Base-by-base conservation (phyloP, 2,329 filamentous ascomycete genomes). In the Juglanconis sp. region DNA sequence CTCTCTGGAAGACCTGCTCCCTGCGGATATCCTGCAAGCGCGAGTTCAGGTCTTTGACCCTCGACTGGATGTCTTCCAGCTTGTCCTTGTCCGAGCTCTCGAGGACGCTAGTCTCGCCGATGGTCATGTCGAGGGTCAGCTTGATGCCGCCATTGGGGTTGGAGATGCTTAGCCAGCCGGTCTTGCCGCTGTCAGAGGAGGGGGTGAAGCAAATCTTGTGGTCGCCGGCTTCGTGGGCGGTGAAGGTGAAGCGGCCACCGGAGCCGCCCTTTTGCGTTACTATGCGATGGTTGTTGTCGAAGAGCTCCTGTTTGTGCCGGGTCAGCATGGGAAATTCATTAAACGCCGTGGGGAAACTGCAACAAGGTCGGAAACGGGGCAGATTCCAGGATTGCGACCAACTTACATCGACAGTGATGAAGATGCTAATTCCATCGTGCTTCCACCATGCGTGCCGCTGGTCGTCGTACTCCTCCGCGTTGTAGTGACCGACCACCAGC, bases 271-370 rank as follows among this genome's bases (percentile, higher is more conserved):
- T 88, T 77, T 96, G 92, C 66, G 88, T 91, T 65, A 98, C 91
- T 64, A 99, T 90, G 65, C 93, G 92, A 84, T 99, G 95, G 81
- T 98, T 89, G 76, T 96, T 94, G 83, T 98, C 93, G 77, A 99
- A 99, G 70, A 89, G 85, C 81, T 99, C 95, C 85, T 89, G 63
- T 59, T 44, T 52, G 11, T 10, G 34, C n/a, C 49, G 46, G n/a
- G n/a, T 60, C 53, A 62, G 59, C n/a, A 9, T 36, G 38, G 32
- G 40, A 17, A 24, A 24, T 24, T 24, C 17, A 24, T 24, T 24
- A 24, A 24, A 24, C 17, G 17, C 17, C 17, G 17, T 24, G 17
- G 17, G 17, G 17, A 24, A 24, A 24, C 30, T 56, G 36, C 46
- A 40, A 56, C 42, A 36, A 49, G 15, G 31, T 44, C 40, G 47